A percentile compares a stretch with the other conserved stretches of the same genome.
These are phyloP conservation scores for Ceratocystiopsis sp. DNA, from an alignment of 2,329 filamentous ascomycete genomes.

Conservation along the genomic window DNA sequence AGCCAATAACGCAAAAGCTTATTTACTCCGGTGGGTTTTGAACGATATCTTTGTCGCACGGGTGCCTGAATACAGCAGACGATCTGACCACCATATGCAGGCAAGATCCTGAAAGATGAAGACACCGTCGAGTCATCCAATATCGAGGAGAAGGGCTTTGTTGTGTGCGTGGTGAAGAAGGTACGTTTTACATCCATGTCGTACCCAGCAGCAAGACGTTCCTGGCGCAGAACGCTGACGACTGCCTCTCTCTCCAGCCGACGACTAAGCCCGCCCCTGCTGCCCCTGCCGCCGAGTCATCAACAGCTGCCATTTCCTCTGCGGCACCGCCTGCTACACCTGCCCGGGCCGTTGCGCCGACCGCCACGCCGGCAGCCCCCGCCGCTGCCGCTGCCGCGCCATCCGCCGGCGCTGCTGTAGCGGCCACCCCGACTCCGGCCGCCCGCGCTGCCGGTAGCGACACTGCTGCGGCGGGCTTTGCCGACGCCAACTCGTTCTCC, in stretches of 20 bases:
- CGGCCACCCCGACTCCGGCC: constrained; percentile 34
- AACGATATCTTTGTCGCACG: too few relatives aligned
- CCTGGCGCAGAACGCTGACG: too few relatives aligned
- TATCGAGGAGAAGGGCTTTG: constrained; percentile 98
- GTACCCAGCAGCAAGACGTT: too few relatives aligned
- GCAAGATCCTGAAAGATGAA: constrained; percentile 96
- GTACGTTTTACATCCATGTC: constrained; percentile 27
- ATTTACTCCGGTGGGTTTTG: constrained; percentile 76
- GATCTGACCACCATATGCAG: constrained; percentile 25
- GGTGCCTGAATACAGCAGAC: too few relatives aligned
- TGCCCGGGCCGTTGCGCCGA: constrained; percentile 27
- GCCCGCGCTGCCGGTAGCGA: constrained; percentile 12
- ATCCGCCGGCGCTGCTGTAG: constrained; percentile 16
- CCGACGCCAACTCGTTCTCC: constrained; percentile 66
- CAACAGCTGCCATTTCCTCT: constrained; percentile 30
- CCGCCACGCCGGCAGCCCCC: constrained; percentile 29
- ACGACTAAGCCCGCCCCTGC: constrained; percentile 44
- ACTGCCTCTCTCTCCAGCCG: constrained; percentile 26
- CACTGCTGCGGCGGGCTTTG: constrained; percentile 30
- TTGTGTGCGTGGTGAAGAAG: constrained; percentile 98
- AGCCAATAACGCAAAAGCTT: constrained; percentile 76
- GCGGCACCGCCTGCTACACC: constrained; percentile 42
- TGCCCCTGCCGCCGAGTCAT: constrained; percentile 30
- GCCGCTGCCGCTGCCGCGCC: constrained; percentile 30
- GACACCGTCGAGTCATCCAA: constrained; percentile 94